phyloP scores from a whole-genome alignment of 2,329 filamentous ascomycete genomes.

The Colletotrichum kahawae region DNA sequence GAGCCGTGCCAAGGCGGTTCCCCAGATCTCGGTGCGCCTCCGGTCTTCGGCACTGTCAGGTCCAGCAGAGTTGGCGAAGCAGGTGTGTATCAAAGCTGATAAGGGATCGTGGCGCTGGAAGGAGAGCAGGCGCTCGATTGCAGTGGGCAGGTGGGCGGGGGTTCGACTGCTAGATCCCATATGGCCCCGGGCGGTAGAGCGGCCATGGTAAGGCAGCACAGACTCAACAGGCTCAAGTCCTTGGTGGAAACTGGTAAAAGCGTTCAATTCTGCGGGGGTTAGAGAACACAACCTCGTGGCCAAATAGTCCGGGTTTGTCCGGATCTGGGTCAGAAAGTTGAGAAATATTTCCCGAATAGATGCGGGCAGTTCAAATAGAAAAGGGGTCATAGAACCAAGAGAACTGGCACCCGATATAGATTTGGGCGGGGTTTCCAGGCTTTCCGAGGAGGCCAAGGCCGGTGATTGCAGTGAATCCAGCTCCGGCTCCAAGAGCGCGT shows the following conservation, averaged over 20 bases:
- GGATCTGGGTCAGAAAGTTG: slow-evolving; percentile 79
- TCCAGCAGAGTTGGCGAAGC: slow-evolving; percentile 85
- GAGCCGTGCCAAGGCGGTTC: slow-evolving; percentile 82
- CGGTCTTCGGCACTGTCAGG: slow-evolving; percentile 82
- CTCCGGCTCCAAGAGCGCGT: slow-evolving; percentile 74
- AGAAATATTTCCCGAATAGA: slow-evolving; percentile 78
- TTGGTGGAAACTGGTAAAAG: slow-evolving; percentile 79
- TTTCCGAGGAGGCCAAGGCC: slow-evolving; percentile 43
- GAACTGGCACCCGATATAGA: slow-evolving; percentile 36
- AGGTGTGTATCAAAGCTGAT: slow-evolving; percentile 83
- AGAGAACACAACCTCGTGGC: slow-evolving; percentile 81
- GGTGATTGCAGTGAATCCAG: slow-evolving; percentile 65
- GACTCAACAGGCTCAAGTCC: slow-evolving; percentile 83
- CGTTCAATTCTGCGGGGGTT: slow-evolving; percentile 75
- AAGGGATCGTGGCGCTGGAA: slow-evolving; percentile 90
- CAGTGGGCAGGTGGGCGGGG: slow-evolving; percentile 54
- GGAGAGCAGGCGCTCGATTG: slow-evolving; percentile 83
- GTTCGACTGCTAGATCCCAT: slow-evolving; percentile 35
- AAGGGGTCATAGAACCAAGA: slow-evolving; percentile 54
- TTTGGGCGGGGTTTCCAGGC: slow-evolving; percentile 8
- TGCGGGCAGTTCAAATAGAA: slow-evolving; percentile 75
- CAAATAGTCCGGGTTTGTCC: slow-evolving; percentile 87
- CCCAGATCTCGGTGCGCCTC: slow-evolving; percentile 84
- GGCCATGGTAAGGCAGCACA: slow-evolving; percentile 73
- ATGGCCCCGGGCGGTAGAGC: slow-evolving; percentile 51